Base-by-base conservation (phyloP, 768 basidiomycete species). In the Agaricus subrufescens region DNA sequence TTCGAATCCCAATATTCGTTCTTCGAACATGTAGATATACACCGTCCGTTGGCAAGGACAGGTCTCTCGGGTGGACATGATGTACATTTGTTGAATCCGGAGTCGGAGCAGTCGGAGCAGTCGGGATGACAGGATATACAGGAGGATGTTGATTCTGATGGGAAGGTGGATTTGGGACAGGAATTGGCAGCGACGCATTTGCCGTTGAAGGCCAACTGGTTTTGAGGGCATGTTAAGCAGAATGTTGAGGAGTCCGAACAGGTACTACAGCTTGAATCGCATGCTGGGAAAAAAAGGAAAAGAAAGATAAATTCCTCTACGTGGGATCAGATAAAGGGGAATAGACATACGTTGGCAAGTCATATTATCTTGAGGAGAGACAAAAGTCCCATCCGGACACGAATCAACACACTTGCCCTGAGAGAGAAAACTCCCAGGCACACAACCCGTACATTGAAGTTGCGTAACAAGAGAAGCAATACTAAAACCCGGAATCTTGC, bases 51-150 rank as follows among this genome's bases (percentile, higher is more conserved):
- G 8, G 77, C 76, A 19, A 85, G 80, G n/a, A 91, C 87, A 0
- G 90, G 91, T 0, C 85, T 80, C 15, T 75, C 71, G 25, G 84
- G 63, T 19, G 83, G 78, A 64, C 91, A 94, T 46, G 83, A 79
- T 1, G 82, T 73, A 71, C 92, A 95, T 66, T 93, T 85, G 62
- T 80, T 86, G 71, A 90, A 90, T 0, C 80, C 75, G 46, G 77
- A 69, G 7, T 89, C 89, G 11, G 83, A 80, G 68, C 92, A 95
- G 10, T 85, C 82, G 11, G 80, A 77, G 61, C 92, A 95, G 67
- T 94, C 91, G 0, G 89, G 82, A 61, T 94, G 89, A 69, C 92
- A 95, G 7, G 82, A 60, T 48, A 84, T 67, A 69, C 92, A 94
- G 14, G 82, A 70, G 7, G 82, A 79, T 8, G 81, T 76, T 6